phyloP scores from a whole-genome alignment of 345 rosid species.

The Lumnitzera littorea region DNA sequence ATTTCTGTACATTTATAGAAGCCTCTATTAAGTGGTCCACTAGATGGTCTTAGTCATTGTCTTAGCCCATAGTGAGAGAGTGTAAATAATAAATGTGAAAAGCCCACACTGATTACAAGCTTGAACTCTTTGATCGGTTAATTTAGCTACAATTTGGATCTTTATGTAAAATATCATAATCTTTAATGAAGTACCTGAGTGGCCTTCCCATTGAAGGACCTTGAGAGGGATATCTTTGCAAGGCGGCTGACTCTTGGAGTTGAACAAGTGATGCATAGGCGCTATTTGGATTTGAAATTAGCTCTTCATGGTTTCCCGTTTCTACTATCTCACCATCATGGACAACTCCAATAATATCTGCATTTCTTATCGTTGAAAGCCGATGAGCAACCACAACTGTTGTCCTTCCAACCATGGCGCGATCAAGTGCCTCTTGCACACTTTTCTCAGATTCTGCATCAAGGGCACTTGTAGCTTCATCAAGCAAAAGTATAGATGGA shows the following conservation, averaged over 20 bases:
- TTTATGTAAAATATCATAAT: too few relatives aligned
- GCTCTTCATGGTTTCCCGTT: slow-evolving; percentile 85
- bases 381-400: slow-evolving; percentile 88
- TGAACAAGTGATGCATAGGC: slow-evolving; percentile 67
- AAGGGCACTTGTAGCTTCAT: slow-evolving; percentile 96
- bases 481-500: slow-evolving; percentile 80
- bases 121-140: too few relatives aligned
- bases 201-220: slow-evolving; percentile 48
- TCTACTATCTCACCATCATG: slow-evolving; percentile 77
- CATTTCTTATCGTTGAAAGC: slow-evolving; percentile 85
- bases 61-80: too few relatives aligned
- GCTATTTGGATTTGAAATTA: slow-evolving; percentile 53
- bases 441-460: slow-evolving; percentile 95
- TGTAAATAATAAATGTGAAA: too few relatives aligned
- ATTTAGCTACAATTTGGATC: too few relatives aligned
- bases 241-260: slow-evolving; percentile 68
- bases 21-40: too few relatives aligned
- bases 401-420: slow-evolving; percentile 93
- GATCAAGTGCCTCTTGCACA: slow-evolving; percentile 90
- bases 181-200: slow-evolving; percentile 40
- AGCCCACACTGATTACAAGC: too few relatives aligned
- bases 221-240: slow-evolving; percentile 55
- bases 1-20: too few relatives aligned
- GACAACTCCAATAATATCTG: slow-evolving; percentile 80
- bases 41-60: too few relatives aligned